Percentiles rank a stretch among this genome's conserved stretches.
phyloP scores from a whole-genome alignment of 2,329 filamentous ascomycete genomes.

The Ceratocystis harringtonii region DNA sequence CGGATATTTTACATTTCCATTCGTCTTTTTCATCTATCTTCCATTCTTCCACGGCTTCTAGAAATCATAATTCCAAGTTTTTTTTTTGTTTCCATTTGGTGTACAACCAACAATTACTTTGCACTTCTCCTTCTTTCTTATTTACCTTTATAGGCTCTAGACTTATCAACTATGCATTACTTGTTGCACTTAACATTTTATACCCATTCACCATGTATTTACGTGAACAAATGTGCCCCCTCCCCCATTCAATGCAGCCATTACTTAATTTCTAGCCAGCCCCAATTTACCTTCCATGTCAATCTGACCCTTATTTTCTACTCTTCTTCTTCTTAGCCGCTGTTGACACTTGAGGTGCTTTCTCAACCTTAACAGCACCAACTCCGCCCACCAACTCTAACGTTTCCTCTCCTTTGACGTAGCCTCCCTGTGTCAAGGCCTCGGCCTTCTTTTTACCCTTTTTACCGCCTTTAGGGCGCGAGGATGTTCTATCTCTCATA shows the following conservation, averaged over 20 bases:
- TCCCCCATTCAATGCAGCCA: not conserved
- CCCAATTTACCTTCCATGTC: not conserved
- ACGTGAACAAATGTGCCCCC: not conserved
- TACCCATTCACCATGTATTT: not conserved
- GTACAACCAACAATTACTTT: too few relatives aligned
- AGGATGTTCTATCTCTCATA: conserved; percentile 73
- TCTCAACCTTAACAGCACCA: conserved; percentile 49
- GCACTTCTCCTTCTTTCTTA: conserved; percentile 9
- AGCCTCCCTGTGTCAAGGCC: conserved; percentile 72
- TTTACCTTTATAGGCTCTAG: not conserved
- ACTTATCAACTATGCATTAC: not conserved
- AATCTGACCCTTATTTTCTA: conserved; percentile 29
- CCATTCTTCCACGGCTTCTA: not conserved
- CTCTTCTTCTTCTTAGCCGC: conserved; percentile 30
- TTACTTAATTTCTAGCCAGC: not conserved
- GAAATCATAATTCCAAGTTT: not conserved
- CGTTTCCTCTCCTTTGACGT: conserved; percentile 58
- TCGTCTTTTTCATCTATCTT: not conserved
- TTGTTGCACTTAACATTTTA: not conserved
- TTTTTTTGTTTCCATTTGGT: not conserved
- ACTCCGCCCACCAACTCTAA: conserved; percentile 48
- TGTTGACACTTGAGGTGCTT: conserved; percentile 28
- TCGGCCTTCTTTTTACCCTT: conserved; percentile 74
- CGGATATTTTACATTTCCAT: too few relatives aligned
- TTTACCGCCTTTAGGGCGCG: conserved; percentile 70